Evolutionary conservation across 495 filamentous ascomycete species (phyloP).

Genomic region (Penicillium angulare): DNA sequence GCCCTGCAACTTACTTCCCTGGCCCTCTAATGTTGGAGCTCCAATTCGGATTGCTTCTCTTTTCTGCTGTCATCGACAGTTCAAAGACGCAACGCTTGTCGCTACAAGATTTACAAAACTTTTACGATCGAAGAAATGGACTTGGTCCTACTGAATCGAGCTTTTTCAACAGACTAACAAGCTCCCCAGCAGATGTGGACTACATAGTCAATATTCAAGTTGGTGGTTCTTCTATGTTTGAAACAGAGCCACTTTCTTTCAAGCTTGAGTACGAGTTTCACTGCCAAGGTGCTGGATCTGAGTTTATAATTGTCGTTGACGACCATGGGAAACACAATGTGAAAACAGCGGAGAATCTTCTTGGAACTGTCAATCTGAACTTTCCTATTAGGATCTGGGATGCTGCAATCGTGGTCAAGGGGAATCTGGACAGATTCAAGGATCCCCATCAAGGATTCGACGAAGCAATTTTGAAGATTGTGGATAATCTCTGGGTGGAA

Average conservation of each 20-base stretch:
- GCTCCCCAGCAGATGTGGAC: conserved; percentile 35
- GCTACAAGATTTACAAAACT: background rate
- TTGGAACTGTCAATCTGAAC: conserved; percentile 38
- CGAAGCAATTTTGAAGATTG: conserved; percentile 25
- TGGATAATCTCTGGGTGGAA: conserved; percentile 32
- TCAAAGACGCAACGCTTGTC: background rate
- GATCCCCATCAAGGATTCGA: conserved; percentile 16
- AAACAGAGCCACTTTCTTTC: conserved; percentile 18
- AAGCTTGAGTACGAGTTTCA: conserved; percentile 52
- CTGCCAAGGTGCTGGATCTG: conserved; percentile 27
- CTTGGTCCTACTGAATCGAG: conserved; percentile 7
- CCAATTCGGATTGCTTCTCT: conserved; percentile 36
- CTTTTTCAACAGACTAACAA: conserved; percentile 35
- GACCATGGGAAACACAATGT: conserved; percentile 28
- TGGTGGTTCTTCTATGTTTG: conserved; percentile 29
- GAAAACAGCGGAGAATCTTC: conserved; percentile 6
- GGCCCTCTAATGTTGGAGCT: conserved; percentile 33
- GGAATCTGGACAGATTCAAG: conserved; percentile 5
- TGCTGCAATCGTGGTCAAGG: too few relatives aligned
- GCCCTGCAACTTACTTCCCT: conserved; percentile 13
- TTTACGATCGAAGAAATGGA: conserved; percentile 1
- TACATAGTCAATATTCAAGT: conserved; percentile 34
- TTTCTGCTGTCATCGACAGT: background rate
- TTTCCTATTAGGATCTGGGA: conserved; percentile 49
- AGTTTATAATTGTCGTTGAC: conserved; percentile 52